Base-by-base conservation (phyloP, 345 rosid genomes). In the Brassica carinata region DNA sequence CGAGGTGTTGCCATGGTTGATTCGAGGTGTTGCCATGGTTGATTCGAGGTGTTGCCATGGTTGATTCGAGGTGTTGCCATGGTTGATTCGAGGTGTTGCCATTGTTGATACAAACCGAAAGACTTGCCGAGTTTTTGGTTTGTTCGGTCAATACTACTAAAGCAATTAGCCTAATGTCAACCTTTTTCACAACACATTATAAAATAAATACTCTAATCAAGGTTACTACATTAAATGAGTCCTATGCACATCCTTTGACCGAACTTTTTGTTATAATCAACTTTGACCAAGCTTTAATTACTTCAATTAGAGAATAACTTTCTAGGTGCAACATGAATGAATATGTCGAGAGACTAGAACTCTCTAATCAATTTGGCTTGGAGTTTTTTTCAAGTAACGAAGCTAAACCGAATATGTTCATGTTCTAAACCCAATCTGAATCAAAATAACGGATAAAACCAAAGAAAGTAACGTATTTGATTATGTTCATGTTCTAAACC, bases 231-330 rank as follows among this genome's bases (percentile, higher is more conserved):
- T 34, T 7, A 34, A 0, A 34, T 34, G 40, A 34, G 40, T 34
- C 40, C 40, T 0, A 0, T 51, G 66, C 72, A 53, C 72, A 2
- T 77, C 55, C 69, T 79, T 79, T 79, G 82, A 79, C 82, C 77
- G 13, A 40, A 9, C 13, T 40, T 40, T 40, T 40, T 40, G 48
- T 40, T 40, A 40, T 40, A 40, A 40, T 8, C 48, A 8, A 40
- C 48, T 40, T 40, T 40, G 48, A 40, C 48, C 48, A 7, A 73
- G 40, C 82, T 79, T 67, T 57, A 17, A 72, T 72, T 78, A 72
- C 73, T 72, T 72, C 76, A 10, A 5, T 53, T 36, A 11, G 68
- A 72, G 66, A 78, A 67, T 67, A 66, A 78, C 67, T 31, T 71
- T 71, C 23, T 34, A 33, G 1, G 61, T 11, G 71, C 36, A 65